phyloP scores from a whole-genome alignment of 2,329 filamentous ascomycete species.

The Simplicillium sp. region DNA sequence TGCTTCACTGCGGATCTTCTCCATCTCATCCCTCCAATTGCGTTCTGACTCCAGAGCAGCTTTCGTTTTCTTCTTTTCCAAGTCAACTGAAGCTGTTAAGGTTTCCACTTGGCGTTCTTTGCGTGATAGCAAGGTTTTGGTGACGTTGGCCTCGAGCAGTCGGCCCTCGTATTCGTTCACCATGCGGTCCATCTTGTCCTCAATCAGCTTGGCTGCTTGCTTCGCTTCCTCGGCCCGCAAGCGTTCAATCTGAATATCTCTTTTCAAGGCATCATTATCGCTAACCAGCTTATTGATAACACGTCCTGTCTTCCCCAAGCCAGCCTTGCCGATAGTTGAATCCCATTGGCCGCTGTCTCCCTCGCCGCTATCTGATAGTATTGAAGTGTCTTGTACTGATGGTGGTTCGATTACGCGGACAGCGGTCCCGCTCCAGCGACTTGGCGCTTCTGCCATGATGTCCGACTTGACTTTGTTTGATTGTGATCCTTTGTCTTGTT shows the following conservation, averaged over 20 bases:
- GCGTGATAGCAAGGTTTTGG: conserved; percentile 58
- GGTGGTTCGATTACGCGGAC: conserved; percentile 21
- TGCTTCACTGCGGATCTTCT: conserved; percentile 49
- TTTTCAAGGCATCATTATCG: conserved; percentile 69
- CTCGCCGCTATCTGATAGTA: conserved; percentile 23
- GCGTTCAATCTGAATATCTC: conserved; percentile 60
- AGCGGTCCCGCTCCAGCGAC: conserved; percentile 20
- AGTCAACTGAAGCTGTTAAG: conserved; percentile 52
- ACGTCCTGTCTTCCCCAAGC: conserved; percentile 63
- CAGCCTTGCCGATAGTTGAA: conserved; percentile 59
- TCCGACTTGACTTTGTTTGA: conserved; percentile 26
- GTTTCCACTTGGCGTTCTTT: conserved; percentile 69
- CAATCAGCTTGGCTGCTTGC: conserved; percentile 55
- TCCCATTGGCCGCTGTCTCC: conserved; percentile 41
- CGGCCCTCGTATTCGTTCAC: conserved; percentile 60
- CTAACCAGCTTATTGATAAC: conserved; percentile 76
- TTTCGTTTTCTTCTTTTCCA: conserved; percentile 52
- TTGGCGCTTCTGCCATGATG: conserved; percentile 14
- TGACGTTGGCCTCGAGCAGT: conserved; percentile 60
- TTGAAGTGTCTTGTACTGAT: conserved; percentile 14
- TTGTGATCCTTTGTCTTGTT: conserved; percentile 20
- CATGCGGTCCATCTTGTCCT: conserved; percentile 63
- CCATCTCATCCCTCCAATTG: conserved; percentile 54
- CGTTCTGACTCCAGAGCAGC: conserved; percentile 51
- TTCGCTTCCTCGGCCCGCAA: conserved; percentile 61